Evolutionary conservation across 1,139 yeast species (phyloP).

Genomic region (Blastobotrys elegans): DNA sequence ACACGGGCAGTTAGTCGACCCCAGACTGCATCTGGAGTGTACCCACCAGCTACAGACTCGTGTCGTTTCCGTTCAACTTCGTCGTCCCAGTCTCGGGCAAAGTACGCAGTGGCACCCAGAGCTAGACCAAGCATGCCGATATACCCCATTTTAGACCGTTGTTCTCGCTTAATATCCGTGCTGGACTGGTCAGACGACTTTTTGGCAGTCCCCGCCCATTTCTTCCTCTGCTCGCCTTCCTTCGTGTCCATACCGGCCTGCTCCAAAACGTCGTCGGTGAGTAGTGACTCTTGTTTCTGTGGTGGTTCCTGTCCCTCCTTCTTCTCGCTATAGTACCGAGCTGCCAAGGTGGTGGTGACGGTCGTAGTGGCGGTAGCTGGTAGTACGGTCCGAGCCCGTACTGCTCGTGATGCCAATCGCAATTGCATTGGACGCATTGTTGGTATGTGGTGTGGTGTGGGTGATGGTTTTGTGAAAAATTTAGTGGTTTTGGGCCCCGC

Average conservation of each 20-base stretch:
- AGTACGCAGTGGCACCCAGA: conserved; percentile 63
- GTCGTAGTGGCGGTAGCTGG: not conserved
- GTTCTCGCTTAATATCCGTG: conserved; percentile 54
- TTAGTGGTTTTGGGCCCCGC: too few relatives aligned
- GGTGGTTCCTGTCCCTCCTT: conserved; percentile 11
- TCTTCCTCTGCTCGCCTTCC: conserved; percentile 23
- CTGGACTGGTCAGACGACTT: conserved; percentile 54
- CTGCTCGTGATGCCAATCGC: not conserved
- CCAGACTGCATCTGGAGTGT: conserved; percentile 47
- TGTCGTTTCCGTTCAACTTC: conserved; percentile 57
- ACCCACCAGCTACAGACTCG: conserved; percentile 60
- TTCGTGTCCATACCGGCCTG: conserved; percentile 67
- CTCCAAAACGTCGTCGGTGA: conserved; percentile 76
- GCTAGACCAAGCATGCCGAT: conserved; percentile 52
- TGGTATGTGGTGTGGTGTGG: too few relatives aligned
- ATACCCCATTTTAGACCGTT: conserved; percentile 30
- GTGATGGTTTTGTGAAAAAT: too few relatives aligned
- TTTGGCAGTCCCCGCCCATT: conserved; percentile 37
- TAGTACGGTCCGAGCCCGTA: not conserved
- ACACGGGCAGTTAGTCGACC: conserved; percentile 65
- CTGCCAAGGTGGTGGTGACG: not conserved
- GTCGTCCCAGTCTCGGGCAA: conserved; percentile 84
- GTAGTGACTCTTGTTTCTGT: conserved; percentile 43
- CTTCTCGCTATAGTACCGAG: not conserved
- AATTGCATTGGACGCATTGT: conserved; percentile 5